phyloP scores from a whole-genome alignment of 2,329 filamentous ascomycete species.

The Ceratocystis ficicola region DNA sequence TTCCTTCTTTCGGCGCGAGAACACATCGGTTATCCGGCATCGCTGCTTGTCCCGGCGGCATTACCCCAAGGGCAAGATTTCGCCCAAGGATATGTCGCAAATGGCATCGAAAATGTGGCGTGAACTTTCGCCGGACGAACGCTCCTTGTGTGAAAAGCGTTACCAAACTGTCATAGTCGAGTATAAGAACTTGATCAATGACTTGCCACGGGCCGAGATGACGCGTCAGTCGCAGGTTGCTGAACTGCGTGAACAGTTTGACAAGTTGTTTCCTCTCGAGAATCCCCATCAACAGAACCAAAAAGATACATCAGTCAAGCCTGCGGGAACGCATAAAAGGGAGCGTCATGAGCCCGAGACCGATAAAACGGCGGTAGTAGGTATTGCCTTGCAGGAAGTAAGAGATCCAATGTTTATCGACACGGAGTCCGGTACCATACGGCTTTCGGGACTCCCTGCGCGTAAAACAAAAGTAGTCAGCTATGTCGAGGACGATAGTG shows the following conservation, averaged over 20 bases:
- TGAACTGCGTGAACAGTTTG: slow-evolving; percentile 41
- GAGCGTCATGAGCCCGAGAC: background rate
- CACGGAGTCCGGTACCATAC: background rate
- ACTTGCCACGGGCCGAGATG: slow-evolving; percentile 34
- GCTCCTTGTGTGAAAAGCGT: slow-evolving; percentile 54
- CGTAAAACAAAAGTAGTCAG: slow-evolving; percentile 26
- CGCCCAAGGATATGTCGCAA: slow-evolving; percentile 21
- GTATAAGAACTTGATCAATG: slow-evolving; percentile 39
- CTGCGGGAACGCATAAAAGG: too few relatives aligned
- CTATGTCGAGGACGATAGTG: slow-evolving; percentile 31
- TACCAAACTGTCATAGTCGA: slow-evolving; percentile 47
- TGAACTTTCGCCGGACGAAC: slow-evolving; percentile 65
- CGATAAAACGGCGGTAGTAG: background rate
- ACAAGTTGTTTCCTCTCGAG: slow-evolving; percentile 37
- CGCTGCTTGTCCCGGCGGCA: slow-evolving; percentile 41
- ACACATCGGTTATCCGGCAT: slow-evolving; percentile 50
- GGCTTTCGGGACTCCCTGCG: slow-evolving; percentile 19
- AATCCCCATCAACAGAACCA: slow-evolving; percentile 10
- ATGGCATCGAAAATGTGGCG: slow-evolving; percentile 89
- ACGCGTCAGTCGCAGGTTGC: slow-evolving; percentile 61
- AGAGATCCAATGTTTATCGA: background rate
- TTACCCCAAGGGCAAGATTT: slow-evolving; percentile 15
- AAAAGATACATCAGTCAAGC: background rate
- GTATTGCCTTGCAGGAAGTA: background rate
- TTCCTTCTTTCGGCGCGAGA: slow-evolving; percentile 71